Evolutionary conservation across 1,139 yeast genomes (phyloP).

Genomic region (Blastobotrys persicus): DNA sequence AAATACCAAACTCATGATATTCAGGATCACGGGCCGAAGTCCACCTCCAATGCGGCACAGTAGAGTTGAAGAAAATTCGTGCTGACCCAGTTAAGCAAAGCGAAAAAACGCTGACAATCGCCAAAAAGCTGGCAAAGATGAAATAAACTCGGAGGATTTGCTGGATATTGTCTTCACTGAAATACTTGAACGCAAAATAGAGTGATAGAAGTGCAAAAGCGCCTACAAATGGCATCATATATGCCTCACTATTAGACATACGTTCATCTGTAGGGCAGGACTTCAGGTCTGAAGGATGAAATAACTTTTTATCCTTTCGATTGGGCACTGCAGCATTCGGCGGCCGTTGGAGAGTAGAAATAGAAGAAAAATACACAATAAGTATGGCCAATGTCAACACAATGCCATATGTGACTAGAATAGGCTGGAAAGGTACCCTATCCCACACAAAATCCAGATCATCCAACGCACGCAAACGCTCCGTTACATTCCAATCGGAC

Average conservation of each 20-base stretch:
- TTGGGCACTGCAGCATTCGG: constrained; percentile 45
- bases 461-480: constrained; percentile 1
- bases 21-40: constrained; percentile 37
- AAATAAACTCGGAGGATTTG: constrained; percentile 39
- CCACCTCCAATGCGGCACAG: constrained; percentile 34
- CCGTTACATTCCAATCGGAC: constrained; percentile 1
- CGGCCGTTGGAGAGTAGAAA: constrained; percentile 47
- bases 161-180: constrained; percentile 35
- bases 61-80: constrained; percentile 29
- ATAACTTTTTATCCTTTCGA: constrained; percentile 38
- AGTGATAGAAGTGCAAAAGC: constrained; percentile 40
- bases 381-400: constrained; percentile 14
- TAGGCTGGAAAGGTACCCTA: constrained; percentile 7
- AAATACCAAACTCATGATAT: constrained; percentile 13
- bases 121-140: constrained; percentile 29
- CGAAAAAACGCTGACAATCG: constrained; percentile 32
- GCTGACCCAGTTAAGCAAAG: constrained; percentile 28
- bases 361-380: constrained; percentile 43
- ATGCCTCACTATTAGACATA: constrained; percentile 34
- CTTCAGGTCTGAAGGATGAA: constrained; percentile 50
- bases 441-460: constrained; percentile 10
- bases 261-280: constrained; percentile 12
- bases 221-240: constrained; percentile 45
- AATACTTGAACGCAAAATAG: constrained; percentile 40
- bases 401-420: constrained; percentile 10